Conservation (phyloP, 208 protist genomes). For the Trypanosoma avium region DNA sequence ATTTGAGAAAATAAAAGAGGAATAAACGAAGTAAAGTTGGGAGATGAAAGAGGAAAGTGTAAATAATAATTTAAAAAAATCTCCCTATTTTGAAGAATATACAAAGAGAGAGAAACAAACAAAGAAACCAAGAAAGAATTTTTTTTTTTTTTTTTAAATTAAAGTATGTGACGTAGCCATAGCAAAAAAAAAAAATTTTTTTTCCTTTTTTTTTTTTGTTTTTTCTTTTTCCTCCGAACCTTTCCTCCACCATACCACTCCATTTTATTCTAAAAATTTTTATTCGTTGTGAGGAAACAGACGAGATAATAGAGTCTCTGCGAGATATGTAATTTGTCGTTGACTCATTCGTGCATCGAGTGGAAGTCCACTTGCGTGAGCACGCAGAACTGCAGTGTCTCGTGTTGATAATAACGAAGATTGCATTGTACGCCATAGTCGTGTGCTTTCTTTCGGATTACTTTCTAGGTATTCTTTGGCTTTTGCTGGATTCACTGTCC, state of each 20-base stretch:
- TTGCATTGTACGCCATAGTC: constrained; percentile 83
- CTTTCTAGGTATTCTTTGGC: constrained; percentile 43
- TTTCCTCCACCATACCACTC: too few relatives aligned
- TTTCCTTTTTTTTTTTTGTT: constrained; percentile 1
- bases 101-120: background rate
- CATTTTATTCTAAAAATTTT: too few relatives aligned
- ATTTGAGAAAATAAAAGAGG: too few relatives aligned
- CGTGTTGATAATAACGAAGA: constrained; percentile 82
- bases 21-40: too few relatives aligned
- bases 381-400: constrained; percentile 61
- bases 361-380: constrained; percentile 39
- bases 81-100: too few relatives aligned
- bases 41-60: too few relatives aligned
- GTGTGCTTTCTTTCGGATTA: constrained; percentile 39
- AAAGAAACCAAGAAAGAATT: background rate
- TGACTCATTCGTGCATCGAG: constrained; percentile 71
- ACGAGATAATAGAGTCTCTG: constrained; percentile 66
- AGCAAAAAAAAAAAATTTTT: background rate
- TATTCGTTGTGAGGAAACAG: constrained; percentile 36
- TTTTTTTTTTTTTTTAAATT: background rate
- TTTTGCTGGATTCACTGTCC: constrained; percentile 51
- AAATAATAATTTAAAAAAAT: too few relatives aligned
- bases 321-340: constrained; percentile 64
- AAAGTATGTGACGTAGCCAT: background rate
- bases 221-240: background rate